Base-by-base conservation (phyloP, 73 alveolate genomes). In the Paramecium octaurelia region DNA sequence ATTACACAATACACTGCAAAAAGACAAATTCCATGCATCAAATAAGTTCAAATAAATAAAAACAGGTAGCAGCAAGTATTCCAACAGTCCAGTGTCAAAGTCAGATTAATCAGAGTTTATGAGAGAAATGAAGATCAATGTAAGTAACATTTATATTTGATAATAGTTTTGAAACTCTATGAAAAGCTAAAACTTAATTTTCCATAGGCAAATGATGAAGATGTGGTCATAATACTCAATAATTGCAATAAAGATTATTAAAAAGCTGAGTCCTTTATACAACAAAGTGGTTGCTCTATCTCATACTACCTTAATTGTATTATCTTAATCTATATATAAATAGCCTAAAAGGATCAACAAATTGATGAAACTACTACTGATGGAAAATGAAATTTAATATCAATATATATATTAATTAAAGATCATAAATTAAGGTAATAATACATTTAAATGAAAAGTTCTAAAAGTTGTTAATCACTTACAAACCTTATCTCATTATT, bases 141-240 rank as follows among this genome's bases (percentile, higher is more conserved):
- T 64, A 64, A 54, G 69, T 54, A 54, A 3, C 84, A 64, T 64
- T 11, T 64, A 64, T 31, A 12, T 27, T 64, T 64, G 31, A 10
- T 31, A 44, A 16, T 54, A 80, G 91, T 80, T 80, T 59, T 6
- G 11, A 11, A 80, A 48, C 75, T 80, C 44, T 44, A 11, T 44
- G 31, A 80, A 23, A 44, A 44, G 6, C 24, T 80, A 27, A 42
- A 80, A 80, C 24, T 31, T 40, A 14, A 23, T 80, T 80, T 21
- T 43, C 91, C 91, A 0, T 24, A 42, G 6, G 46, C 64, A 43
- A 80, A 80, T 44, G 91, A 80, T 10, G 91, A 80, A 80, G 91
- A 80, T 44, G 91, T 80, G 11, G 91, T 73, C 8, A 42, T 59
- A 12, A 21, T 80, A 6, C 73, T 80, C 14, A 80, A 80, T 44